Evolutionary conservation across 139 green algal genomes (phyloP), one percentile per base, ranked within the genome.

Genomic region (Penium margaritaceum): DNA sequence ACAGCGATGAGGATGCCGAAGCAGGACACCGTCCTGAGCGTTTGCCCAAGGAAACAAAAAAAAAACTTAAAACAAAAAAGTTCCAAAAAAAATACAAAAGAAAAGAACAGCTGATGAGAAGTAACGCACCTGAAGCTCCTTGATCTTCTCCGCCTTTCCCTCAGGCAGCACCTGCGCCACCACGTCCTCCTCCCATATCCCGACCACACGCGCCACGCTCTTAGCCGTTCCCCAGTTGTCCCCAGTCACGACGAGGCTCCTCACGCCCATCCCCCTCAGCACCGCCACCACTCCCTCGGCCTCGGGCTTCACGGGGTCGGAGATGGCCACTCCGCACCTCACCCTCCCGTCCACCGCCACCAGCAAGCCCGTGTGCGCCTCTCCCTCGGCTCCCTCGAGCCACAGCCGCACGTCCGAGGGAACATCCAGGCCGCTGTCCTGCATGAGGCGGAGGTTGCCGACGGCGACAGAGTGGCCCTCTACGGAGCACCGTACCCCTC

Each of bases 241-340:
- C 2, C 91, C 91, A 0, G 91, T 96, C 47, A 96, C 78, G n/a
- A 87, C 68, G 46, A 78, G 12, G 37, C 35, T 39, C 57, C 75
- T 51, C 69, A 91, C 75, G 70, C 82, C 82, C 51, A 83, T 81
- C 32, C 57, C 34, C 19, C 75, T 70, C 54, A 95, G 70, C 55
- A 79, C 77, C 0, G 80, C 78, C 6, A 98, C 84, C 47, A 97
- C 93, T 0, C 75, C 84, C 2, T 66, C 34, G 2, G 93, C 92
- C 82, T 99, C 94, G 0, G 90, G 90, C 78, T 95, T 97, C 27
- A 96, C 46, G 1, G 88, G 87, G 82, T 98, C 93, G 1, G 84
- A 76, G n/a, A 98, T 75, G 9, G 86, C 85, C n/a, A 98, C 63
- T 14, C 83, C 77, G 0, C 83, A 89, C 3, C 75, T 77, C 15